Evolutionary conservation across 2,329 filamentous ascomycete species (phyloP).

Genomic region (Cordyceps militaris): DNA sequence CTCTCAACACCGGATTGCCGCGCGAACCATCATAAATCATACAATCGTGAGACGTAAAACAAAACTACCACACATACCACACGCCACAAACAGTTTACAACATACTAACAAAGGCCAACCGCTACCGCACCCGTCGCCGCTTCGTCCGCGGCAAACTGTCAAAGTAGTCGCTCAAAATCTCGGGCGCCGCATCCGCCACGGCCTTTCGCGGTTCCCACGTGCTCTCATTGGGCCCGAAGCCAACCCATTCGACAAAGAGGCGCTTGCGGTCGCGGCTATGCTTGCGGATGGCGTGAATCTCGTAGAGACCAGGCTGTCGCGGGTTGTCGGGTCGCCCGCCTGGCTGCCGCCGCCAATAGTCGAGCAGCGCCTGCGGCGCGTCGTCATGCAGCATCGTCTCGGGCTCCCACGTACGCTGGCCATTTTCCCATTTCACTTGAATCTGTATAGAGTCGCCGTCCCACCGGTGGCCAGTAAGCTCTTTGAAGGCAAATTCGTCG

Average conservation of each 20-base stretch:
- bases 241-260: conserved; percentile 31
- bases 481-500: conserved; percentile 1
- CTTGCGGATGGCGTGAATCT: conserved; percentile 27
- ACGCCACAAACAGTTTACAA: background rate
- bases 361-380: conserved; percentile 23
- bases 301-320: conserved; percentile 23
- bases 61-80: background rate
- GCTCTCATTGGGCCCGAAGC: conserved; percentile 23
- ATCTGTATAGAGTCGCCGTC: conserved; percentile 23
- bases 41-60: background rate
- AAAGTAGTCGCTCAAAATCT: conserved; percentile 24
- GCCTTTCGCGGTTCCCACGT: conserved; percentile 24
- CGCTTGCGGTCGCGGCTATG: conserved; percentile 23
- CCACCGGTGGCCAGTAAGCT: conserved; percentile 23
- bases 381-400: conserved; percentile 29
- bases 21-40: background rate
- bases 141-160: conserved; percentile 5
- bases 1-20: background rate
- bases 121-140: background rate
- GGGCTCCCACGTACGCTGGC: conserved; percentile 27
- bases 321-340: conserved; percentile 28
- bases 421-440: conserved; percentile 33
- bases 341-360: conserved; percentile 24
- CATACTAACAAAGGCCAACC: background rate
- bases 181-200: conserved; percentile 23